Conservation (phyloP, 805 yeast species). For the Yamadazyma laniorum region DNA sequence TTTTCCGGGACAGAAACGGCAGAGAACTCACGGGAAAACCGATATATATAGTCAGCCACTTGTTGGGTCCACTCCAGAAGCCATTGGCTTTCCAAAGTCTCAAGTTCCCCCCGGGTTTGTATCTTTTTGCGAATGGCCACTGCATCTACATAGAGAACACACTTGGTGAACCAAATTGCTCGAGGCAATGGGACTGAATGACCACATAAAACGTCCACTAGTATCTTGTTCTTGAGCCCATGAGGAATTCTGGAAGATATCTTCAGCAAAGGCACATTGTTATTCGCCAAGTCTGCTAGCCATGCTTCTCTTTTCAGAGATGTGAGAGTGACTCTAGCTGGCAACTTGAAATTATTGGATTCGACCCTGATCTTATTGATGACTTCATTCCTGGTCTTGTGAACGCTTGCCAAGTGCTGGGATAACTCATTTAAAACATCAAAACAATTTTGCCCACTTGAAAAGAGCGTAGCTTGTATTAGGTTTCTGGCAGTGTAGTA, state of each 20-base stretch:
- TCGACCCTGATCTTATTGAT: conserved; percentile 36
- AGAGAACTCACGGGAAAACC: conserved; percentile 43
- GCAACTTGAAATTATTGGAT: conserved; percentile 61
- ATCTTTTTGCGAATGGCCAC: conserved; percentile 30
- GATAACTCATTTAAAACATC: conserved; percentile 36
- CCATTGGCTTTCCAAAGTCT: conserved; percentile 56
- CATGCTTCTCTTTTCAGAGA: conserved; percentile 83
- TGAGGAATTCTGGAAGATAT: conserved; percentile 84
- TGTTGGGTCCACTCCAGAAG: conserved; percentile 89
- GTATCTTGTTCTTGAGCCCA: conserved; percentile 71
- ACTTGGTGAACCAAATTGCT: conserved; percentile 88
- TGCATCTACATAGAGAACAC: conserved; percentile 79
- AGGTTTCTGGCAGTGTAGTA: conserved; percentile 66
- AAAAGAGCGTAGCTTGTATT: conserved; percentile 44
- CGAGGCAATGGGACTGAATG: conserved; percentile 72
- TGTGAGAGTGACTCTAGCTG: conserved; percentile 87
- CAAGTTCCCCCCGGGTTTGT: conserved; percentile 17
- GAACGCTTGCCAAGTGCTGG: conserved; percentile 37
- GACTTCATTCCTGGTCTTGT: conserved; percentile 36
- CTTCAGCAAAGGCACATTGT: conserved; percentile 60
- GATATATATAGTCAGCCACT: conserved; percentile 58
- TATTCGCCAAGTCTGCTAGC: conserved; percentile 76
- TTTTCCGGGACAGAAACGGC: conserved; percentile 24
- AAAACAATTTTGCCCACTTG: conserved; percentile 34
- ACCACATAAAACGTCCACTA: conserved; percentile 69